Base-by-base conservation (phyloP, 495 filamentous ascomycete genomes). In the Aspergillus incahuasiensis region DNA sequence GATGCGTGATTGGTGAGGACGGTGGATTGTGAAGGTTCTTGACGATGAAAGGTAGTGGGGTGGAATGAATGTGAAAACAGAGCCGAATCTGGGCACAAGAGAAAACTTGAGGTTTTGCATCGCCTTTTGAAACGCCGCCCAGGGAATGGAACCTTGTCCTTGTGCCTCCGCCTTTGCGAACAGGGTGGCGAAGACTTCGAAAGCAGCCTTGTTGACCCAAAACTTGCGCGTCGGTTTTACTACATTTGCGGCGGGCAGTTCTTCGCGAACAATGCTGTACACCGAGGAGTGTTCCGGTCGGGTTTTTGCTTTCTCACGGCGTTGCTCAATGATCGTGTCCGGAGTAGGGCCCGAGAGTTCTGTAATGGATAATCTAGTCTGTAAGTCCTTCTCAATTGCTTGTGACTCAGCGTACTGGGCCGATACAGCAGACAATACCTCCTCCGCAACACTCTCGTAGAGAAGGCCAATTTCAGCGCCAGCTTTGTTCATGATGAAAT, bases 231-330 rank as follows among this genome's bases (percentile, higher is more conserved):
- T 5, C 48, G 21, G 15, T 21, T 5, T 12, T 35, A 7, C 12
- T 2, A 11, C 8, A 35, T 28, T 11, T 16, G 48, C 19, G 2
- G 43, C 21, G 32, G 12, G 6, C 2, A 11, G 8, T 35, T 35
- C 32, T 2, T 35, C 12, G 32, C 32, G 5, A 35, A 56, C 49
- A 20, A 69, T 66, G 16, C 69, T 63, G 44, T 66, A 70, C 2
- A 54, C 48, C 2, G 68, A 64, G 13, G 68, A 64, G n/a, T 64
- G 52, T 19, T 60, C 47, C 0, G 66, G 65, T 3, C 73, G 66
- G 4, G 68, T 74, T 53, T 74, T 75, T 45, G 69, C 59, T 46
- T 73, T 74, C 34, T 68, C 44, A 35, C 58, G 60, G 18, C 64
- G 63, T 52, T 68, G 52, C 21, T 66, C 50, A 16, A 65, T 28